Base-by-base conservation (phyloP, 306 rosid species). In the Glycyrrhiza uralensis region DNA sequence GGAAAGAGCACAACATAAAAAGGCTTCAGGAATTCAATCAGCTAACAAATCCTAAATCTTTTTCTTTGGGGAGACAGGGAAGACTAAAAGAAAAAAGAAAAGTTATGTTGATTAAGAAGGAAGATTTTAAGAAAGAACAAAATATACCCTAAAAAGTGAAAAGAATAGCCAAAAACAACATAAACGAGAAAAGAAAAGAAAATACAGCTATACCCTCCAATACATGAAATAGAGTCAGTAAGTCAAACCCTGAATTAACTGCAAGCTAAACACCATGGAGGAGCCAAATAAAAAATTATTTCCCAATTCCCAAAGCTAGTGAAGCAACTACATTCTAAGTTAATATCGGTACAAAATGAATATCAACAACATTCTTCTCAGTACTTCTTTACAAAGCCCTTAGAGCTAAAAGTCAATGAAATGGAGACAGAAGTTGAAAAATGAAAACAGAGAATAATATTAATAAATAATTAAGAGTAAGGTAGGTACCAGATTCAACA, bases 401-500 rank as follows among this genome's bases (percentile, higher is more conserved):
- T 41, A 8, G 35, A 32, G 54, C 64, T 41, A 58, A 76, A 50
- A 64, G 10, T 45, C 19, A 29, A 10, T 0, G 28, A 10, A 44
- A 6, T 7, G 22, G 24, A 73, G 66, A 44, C 6, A 77, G 18
- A 60, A 76, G 12, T 51, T 6, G 59, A 36, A 59, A 58, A 61
- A 19, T 15, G 50, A 15, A 22, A 71, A 36, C 36, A 66, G 45
- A 83, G 69, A 69, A 52, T 45, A 32, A 28, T 9, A 17, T 59
- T 52, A 50, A 68, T 47, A 64, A 35, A 65, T 69, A 41, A 19
- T 63, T 29, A 77, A 69, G 76, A 63, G 75, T 65, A 13, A 67
- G 55, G 66, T 79, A 79, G 33, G 81, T 84, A 94, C 99, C 97
- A 94, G 85, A 85, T 94, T 94, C 88, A 94, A 81, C 99, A 94